Conservation (phyloP, 805 yeast genomes). For the Ascoidea rubescens region DNA sequence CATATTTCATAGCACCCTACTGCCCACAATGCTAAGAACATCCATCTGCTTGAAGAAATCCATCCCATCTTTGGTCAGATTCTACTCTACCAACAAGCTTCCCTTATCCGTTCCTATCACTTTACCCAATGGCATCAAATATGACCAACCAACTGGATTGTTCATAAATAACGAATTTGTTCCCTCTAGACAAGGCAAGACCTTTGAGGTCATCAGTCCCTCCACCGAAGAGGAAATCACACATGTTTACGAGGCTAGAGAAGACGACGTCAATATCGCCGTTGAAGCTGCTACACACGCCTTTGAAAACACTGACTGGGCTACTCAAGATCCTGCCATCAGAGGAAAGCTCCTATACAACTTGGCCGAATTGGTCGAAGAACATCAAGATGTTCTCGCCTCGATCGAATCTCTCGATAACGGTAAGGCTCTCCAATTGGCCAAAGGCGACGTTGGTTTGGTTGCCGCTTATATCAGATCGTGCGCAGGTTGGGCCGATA, state of each 20-base stretch:
- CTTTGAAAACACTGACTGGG: conserved; percentile 33
- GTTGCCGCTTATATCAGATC: conserved; percentile 34
- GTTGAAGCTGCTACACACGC: conserved; percentile 59
- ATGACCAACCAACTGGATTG: conserved; percentile 48
- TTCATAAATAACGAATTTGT: conserved; percentile 55
- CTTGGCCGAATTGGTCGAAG: conserved; percentile 36
- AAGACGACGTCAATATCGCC: conserved; percentile 36
- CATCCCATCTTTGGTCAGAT: no score
- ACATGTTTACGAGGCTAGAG: conserved; percentile 36
- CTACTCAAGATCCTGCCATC: conserved; percentile 28
- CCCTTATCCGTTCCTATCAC: conserved; percentile 14
- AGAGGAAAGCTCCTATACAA: conserved; percentile 28
- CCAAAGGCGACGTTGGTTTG: conserved; percentile 34
- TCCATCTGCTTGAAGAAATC: no score
- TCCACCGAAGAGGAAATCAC: conserved; percentile 47
- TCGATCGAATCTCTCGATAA: conserved; percentile 37
- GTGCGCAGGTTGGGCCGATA: conserved; percentile 41
- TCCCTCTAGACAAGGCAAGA: conserved; percentile 36
- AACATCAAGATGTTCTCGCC: conserved; percentile 32
- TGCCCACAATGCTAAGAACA: no score
- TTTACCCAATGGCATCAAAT: conserved; percentile 43
- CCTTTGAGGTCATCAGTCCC: conserved; percentile 42
- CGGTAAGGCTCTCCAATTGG: conserved; percentile 35
- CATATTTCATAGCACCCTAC: no score
- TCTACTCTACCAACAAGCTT: no score